Evolutionary conservation across 2,329 filamentous ascomycete genomes (phyloP).

Genomic region (Aspergillus costaricaensis): DNA sequence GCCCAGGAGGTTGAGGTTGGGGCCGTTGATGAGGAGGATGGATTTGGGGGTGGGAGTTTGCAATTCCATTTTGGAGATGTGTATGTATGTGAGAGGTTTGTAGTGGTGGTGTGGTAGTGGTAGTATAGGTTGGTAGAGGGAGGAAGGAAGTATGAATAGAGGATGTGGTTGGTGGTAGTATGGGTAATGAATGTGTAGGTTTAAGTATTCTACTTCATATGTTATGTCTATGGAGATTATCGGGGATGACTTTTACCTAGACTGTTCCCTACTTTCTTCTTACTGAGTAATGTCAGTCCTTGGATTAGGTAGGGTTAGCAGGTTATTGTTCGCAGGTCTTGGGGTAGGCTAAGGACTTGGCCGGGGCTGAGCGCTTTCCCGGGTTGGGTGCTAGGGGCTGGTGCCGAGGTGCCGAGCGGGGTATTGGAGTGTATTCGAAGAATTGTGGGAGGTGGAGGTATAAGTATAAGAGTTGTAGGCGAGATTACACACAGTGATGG

Average conservation of each 20-base stretch:
- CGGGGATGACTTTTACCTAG: neutral
- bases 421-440: too few relatives aligned
- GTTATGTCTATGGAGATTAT: neutral
- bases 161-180: neutral
- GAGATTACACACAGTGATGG: too few relatives aligned
- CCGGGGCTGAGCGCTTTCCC: neutral
- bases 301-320: neutral
- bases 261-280: neutral
- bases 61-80: conserved; percentile 25
- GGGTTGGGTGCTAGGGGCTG: neutral
- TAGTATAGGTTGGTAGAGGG: neutral
- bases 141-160: neutral
- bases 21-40: conserved; percentile 77
- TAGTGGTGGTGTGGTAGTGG: neutral
- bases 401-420: neutral
- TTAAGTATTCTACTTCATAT: neutral
- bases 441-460: neutral
- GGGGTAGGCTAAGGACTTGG: neutral
- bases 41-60: conserved; percentile 24
- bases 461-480: neutral
- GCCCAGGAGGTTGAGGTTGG: conserved; percentile 78
- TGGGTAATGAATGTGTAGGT: neutral
- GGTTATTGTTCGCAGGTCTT: too few relatives aligned
- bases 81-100: neutral
- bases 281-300: neutral